Evolutionary conservation across 495 filamentous ascomycete species (phyloP).

Genomic region (Neurospora tetraspora): DNA sequence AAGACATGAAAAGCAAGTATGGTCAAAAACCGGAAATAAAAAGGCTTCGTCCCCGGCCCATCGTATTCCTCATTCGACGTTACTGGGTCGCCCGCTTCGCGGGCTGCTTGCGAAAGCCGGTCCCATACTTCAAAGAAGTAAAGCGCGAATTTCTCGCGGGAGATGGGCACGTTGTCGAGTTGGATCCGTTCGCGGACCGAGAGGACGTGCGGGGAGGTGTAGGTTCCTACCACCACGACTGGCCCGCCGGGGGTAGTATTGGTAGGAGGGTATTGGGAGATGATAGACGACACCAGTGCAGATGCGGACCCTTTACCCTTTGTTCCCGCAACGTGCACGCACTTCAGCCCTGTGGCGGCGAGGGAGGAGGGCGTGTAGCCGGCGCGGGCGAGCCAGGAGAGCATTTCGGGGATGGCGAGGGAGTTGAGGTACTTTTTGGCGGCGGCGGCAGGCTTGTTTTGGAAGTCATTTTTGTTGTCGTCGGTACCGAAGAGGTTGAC

Average conservation of each 20-base stretch:
- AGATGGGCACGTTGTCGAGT: conserved; percentile 43
- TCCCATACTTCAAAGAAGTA: conserved; percentile 65
- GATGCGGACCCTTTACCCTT: conserved; percentile 52
- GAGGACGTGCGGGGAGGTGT: conserved; percentile 57
- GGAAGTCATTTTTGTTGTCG: background rate
- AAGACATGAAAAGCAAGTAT: conserved; percentile 38
- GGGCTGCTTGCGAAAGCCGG: conserved; percentile 31
- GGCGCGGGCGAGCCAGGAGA: conserved; percentile 64
- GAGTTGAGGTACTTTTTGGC: conserved; percentile 48
- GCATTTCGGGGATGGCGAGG: conserved; percentile 75
- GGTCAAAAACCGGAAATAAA: conserved; percentile 48
- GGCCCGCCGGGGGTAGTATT: conserved; percentile 12
- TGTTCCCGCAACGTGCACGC: conserved; percentile 53
- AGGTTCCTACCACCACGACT: conserved; percentile 38
- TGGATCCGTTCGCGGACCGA: conserved; percentile 55
- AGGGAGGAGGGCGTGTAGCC: conserved; percentile 47
- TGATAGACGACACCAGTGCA: conserved; percentile 35
- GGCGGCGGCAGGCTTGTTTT: background rate
- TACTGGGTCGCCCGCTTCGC: conserved; percentile 16
- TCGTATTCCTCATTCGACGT: too few species aligned
- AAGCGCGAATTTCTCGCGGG: conserved; percentile 40
- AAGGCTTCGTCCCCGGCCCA: conserved; percentile 37
- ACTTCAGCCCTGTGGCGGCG: conserved; percentile 15
- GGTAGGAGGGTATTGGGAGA: conserved; percentile 23
- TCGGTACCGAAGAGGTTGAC: conserved; percentile 24